Evolutionary conservation across 345 rosid species (phyloP), one percentile per base, ranked within the genome.

Genomic region (Arabidopsis suecica): DNA sequence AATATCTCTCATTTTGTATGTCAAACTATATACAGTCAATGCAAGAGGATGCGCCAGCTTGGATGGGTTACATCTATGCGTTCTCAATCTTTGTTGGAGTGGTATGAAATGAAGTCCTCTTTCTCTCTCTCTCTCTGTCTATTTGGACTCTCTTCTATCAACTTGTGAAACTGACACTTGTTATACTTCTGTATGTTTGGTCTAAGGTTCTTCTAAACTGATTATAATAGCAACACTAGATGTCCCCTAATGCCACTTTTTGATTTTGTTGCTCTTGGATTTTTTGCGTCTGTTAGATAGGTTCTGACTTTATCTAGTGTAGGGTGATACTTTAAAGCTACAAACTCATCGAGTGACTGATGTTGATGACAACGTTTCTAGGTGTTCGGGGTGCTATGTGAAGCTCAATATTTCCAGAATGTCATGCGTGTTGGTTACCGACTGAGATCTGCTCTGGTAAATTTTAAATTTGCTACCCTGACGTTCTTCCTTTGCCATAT

Each of bases 361-460:
- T 65, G 63, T 65, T 72, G 51, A 42, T 67, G 69, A n/a, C 16
- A 36, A 60, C 34, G 20, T 72, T 78, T 63, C 55, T 89, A 95
- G 99, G 91, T 86, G 50, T 58, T 90, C 59, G 99, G 99, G 2
- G 99, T 95, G 69, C 78, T 95, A 68, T 88, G 61, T 56, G 99
- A 95, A 88, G 99, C 97, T 76, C 99, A 95, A 68, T 95, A 95
- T 80, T 95, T 95, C 79, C 99, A 95, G 83, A 90, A 90, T 87
- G 99, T 92, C 75, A 95, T 95, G 98, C 97, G 99, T 72, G 94
- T 89, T 75, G 99, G 99, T 49, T 95, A 81, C 78, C 93, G 94
- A 69, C 85, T 95, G 64, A 88, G 99, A 84, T 82, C 99, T 47
- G 90, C 98, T 79, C 73, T 95, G 96, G 99, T 92, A 87, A 84